phyloP scores from a whole-genome alignment of 2,329 filamentous ascomycete species.

The Epichloe gansuensis region DNA sequence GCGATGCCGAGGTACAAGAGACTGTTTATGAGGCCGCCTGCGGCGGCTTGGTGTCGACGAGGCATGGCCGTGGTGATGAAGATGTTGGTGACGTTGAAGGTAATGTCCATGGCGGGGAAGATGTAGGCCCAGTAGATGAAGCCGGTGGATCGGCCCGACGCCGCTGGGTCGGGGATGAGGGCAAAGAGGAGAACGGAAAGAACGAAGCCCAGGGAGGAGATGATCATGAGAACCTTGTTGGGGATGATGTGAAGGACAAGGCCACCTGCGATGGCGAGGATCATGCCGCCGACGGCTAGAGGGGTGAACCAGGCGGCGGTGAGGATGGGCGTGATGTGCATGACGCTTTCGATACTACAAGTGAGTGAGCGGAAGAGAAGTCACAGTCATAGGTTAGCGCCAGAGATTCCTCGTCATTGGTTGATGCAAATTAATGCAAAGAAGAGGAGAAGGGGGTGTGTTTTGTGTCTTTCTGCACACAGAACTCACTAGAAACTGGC shows the following conservation, averaged over 20 bases:
- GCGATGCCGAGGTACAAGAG: constrained; percentile 61
- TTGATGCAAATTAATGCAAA: not conserved
- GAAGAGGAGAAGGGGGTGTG: not conserved
- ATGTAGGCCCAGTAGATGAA: constrained; percentile 57
- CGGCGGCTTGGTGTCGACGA: constrained; percentile 52
- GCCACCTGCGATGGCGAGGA: constrained; percentile 50
- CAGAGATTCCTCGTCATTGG: too few species aligned
- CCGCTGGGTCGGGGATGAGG: constrained; percentile 40
- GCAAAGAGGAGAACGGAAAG: constrained; percentile 50
- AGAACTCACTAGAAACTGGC: constrained; percentile 49
- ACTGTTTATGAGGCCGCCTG: constrained; percentile 58
- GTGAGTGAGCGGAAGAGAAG: not conserved
- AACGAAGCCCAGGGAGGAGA: constrained; percentile 48
- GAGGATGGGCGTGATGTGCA: constrained; percentile 45
- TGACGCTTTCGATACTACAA: constrained; percentile 43
- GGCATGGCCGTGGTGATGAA: constrained; percentile 66
- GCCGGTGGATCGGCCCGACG: constrained; percentile 11
- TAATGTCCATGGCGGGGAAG: constrained; percentile 61
- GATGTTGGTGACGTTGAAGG: constrained; percentile 62
- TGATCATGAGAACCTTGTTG: constrained; percentile 47
- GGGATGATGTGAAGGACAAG: constrained; percentile 54
- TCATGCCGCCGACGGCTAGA: constrained; percentile 52
- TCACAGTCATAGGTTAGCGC: not conserved
- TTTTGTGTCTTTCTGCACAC: not conserved
- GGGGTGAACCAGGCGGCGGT: constrained; percentile 58